Evolutionary conservation across 2,329 filamentous ascomycete species (phyloP).

Genomic region (Pseudogymnoascus verrucosus): DNA sequence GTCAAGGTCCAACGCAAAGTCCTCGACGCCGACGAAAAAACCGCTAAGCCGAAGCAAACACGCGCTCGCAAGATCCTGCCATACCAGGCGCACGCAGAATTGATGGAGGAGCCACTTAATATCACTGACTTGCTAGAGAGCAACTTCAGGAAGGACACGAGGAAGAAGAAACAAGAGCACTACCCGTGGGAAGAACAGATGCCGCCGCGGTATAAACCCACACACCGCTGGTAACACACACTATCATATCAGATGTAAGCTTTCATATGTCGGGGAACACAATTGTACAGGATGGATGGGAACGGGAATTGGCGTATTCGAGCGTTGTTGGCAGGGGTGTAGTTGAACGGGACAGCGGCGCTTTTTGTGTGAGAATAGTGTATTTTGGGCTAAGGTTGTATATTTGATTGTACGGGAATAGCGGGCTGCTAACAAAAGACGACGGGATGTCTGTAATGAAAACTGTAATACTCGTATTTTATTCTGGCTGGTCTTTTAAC

Average conservation of each 20-base stretch:
- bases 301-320: not conserved
- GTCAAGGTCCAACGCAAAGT: slow-evolving; percentile 43
- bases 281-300: slow-evolving; percentile 1
- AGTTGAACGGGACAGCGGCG: not conserved
- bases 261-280: not conserved
- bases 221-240: slow-evolving; percentile 5
- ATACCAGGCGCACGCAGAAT: slow-evolving; percentile 20
- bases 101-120: slow-evolving; percentile 21
- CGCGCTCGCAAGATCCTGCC: slow-evolving; percentile 18
- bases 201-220: slow-evolving; percentile 7
- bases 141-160: slow-evolving; percentile 14
- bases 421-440: slow-evolving; percentile 2
- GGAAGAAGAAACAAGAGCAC: slow-evolving; percentile 1
- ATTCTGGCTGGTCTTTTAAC: not conserved
- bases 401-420: not conserved
- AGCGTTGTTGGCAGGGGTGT: not conserved
- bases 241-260: slow-evolving; percentile 5
- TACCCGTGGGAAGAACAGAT: slow-evolving; percentile 17
- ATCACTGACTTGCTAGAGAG: slow-evolving; percentile 18
- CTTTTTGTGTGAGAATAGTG: slow-evolving; percentile 3
- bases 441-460: slow-evolving; percentile 7
- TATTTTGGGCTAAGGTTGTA: not conserved
- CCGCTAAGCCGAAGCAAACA: slow-evolving; percentile 15
- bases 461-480: not conserved
- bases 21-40: slow-evolving; percentile 3